Conservation (phyloP, 139 green algal genomes). For the Pleodorina starrii region DNA sequence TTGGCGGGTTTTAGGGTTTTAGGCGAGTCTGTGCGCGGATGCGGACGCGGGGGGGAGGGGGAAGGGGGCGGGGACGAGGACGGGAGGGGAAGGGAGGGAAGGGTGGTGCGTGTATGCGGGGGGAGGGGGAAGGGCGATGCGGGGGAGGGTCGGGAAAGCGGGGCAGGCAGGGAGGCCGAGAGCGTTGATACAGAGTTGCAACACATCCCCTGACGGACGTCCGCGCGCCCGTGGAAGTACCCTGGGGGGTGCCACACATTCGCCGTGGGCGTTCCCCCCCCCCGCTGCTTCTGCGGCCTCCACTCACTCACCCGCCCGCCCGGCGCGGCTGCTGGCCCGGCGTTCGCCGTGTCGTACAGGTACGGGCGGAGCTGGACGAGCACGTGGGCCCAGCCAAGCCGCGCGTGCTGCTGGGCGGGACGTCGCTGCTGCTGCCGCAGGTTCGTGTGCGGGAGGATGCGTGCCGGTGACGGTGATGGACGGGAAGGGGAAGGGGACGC, state of each 20-base stretch:
- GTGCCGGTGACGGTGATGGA: neutral
- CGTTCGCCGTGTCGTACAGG: neutral
- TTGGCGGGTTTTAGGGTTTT: too few relatives aligned
- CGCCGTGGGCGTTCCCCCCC: neutral
- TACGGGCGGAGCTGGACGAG: slow-evolving; percentile 51
- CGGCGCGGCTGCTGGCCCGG: too few relatives aligned
- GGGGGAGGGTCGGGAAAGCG: neutral
- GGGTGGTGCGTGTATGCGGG: neutral
- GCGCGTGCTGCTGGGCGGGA: slow-evolving; percentile 55
- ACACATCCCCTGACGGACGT: neutral
- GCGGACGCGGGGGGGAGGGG: neutral
- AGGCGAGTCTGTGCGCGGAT: neutral
- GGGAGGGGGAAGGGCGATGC: neutral
- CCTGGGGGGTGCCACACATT: neutral
- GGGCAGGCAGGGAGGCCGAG: neutral
- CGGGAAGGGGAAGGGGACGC: neutral
- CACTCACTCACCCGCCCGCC: neutral
- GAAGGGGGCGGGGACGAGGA: neutral
- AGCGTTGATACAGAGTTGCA: neutral
- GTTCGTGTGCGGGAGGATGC: neutral
- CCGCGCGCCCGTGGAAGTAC: neutral
- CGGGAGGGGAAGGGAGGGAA: too few relatives aligned
- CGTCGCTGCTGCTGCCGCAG: slow-evolving; percentile 48
- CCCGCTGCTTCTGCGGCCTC: neutral
- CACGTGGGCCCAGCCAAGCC: slow-evolving; percentile 54